phyloP scores from a whole-genome alignment of 1,284 basidiomycete species.

The Ceratorhiza oryzae-sativae region DNA sequence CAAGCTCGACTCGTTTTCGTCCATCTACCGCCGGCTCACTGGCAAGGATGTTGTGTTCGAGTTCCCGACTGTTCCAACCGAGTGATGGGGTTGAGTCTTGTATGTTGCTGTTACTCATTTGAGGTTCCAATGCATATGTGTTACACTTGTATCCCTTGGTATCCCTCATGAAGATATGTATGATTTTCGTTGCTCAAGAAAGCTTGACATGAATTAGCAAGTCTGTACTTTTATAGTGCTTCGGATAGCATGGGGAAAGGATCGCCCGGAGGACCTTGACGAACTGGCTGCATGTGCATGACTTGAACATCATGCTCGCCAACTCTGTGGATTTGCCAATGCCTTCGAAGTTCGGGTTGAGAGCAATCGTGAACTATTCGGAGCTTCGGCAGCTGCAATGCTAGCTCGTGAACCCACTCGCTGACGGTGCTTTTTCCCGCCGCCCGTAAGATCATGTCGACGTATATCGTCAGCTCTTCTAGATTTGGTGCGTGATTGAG shows the following conservation, averaged over 20 bases:
- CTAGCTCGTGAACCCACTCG: not conserved
- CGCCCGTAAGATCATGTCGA: not conserved
- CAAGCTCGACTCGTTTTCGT: constrained; percentile 97
- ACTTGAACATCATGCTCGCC: not conserved
- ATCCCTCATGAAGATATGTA: constrained; percentile 31
- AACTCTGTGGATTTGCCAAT: not conserved
- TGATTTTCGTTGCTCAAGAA: not conserved
- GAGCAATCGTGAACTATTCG: constrained; percentile 1
- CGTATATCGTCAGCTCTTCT: not conserved
- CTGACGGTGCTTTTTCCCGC: not conserved
- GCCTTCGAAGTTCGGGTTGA: constrained; percentile 1
- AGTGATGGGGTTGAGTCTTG: constrained; percentile 28
- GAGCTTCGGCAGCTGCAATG: not conserved
- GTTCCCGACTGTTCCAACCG: constrained; percentile 65
- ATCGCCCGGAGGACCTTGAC: not conserved
- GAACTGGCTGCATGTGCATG: not conserved
- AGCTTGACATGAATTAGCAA: not conserved
- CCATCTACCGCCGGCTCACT: constrained; percentile 92
- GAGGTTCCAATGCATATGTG: constrained; percentile 38
- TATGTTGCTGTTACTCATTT: constrained; percentile 33
- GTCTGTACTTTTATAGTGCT: not conserved
- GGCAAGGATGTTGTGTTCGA: constrained; percentile 94
- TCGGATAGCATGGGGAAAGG: not conserved
- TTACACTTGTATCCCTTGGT: constrained; percentile 17
- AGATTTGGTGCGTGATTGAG: not conserved